Evolutionary conservation across 1,284 basidiomycete genomes (phyloP), one percentile per base, ranked within the genome.

Genomic region (Apiotrichum veenhuisii): DNA sequence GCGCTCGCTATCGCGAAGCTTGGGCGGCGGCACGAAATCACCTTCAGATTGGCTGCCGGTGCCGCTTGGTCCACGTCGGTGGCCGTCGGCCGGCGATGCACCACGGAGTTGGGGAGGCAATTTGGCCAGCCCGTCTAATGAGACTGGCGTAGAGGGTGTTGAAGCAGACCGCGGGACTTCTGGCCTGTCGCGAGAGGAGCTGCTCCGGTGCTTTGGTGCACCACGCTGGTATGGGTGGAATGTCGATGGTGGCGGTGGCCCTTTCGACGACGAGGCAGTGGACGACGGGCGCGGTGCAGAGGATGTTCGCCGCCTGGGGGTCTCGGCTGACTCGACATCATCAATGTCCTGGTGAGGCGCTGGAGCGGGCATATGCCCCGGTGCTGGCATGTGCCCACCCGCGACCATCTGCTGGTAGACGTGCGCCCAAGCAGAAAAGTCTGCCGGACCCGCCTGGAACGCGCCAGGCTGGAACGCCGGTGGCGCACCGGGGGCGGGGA

Each of bases 341-440:
- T 54, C 55, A 23, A 48, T 48, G 58, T 68, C 56, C 25, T 67
- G 62, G 22, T 52, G 49, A 17, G 55, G 55, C n/a, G 57, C 48
- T 37, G 27, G 64, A 50, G 18, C 60, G 11, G 65, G 60, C 54
- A 61, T 55, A 17, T 58, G 57, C 23, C 64, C 65, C 30, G 63
- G 62, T 25, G 59, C 58, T 11, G 53, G 58, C 59, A 56, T 59
- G 58, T 49, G 66, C 42, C 53, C 66, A 53, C 67, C 68, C 49
- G 68, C 67, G 14, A 74, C 63, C 72, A 74, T 74, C 26, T 73
- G 72, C 48, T 72, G 69, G 51, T 75, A 75, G n/a, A 72, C 72
- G 53, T 72, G 68, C 22, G 74, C 68, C 74, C 74, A 75, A 12
- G 72, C 72, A 14, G 70, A 67, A 51, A 73, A 74, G 52, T 75